Evolutionary conservation across 2,329 filamentous ascomycete species (phyloP).

Genomic region (Aspergillus felis): DNA sequence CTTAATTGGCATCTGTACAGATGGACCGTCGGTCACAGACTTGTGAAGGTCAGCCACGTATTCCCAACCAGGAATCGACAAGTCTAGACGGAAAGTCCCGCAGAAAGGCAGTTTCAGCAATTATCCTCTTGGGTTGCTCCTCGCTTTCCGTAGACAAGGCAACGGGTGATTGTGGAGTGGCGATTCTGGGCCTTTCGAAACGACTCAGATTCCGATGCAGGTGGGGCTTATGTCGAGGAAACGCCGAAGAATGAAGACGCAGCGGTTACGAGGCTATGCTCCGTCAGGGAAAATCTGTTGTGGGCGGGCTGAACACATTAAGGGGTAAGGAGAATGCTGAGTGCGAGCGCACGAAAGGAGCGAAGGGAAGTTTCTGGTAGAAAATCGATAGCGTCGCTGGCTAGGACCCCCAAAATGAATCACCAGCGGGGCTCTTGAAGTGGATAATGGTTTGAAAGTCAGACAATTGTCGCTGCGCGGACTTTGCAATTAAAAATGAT

Average conservation of each 20-base stretch:
- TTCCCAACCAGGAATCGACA: slow-evolving; percentile 7
- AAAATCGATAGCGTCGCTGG: slow-evolving; percentile 6
- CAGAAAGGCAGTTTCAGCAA: slow-evolving; percentile 2
- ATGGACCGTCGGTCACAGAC: slow-evolving; percentile 1
- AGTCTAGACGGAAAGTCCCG: slow-evolving; percentile 9
- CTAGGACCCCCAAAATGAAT: slow-evolving; percentile 10
- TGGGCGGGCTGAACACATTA: slow-evolving; percentile 8
- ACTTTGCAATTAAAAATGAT: slow-evolving; percentile 2
- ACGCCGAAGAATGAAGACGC: slow-evolving; percentile 11
- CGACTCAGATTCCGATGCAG: slow-evolving; percentile 11
- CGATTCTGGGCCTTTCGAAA: slow-evolving; percentile 14
- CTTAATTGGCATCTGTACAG: slow-evolving; percentile 51
- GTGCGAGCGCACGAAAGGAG: slow-evolving; percentile 10
- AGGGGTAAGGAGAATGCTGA: slow-evolving; percentile 10
- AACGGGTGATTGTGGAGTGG: slow-evolving; percentile 1
- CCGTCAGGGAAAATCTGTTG: slow-evolving; percentile 1
- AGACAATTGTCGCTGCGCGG: not conserved
- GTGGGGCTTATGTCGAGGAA: slow-evolving; percentile 13
- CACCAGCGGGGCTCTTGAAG: slow-evolving; percentile 5
- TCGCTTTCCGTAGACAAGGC: slow-evolving; percentile 16
- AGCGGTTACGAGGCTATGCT: slow-evolving; percentile 4
- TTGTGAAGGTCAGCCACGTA: slow-evolving; percentile 6
- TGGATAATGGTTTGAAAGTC: not conserved
- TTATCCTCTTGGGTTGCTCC: slow-evolving; percentile 8
- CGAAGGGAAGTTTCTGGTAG: slow-evolving; percentile 11